A percentile compares a stretch with the other conserved stretches of the same genome.
These are phyloP conservation scores for Kodamaea fungicola DNA, from an alignment of 1,139 yeast genomes.

Conservation along the genomic window DNA sequence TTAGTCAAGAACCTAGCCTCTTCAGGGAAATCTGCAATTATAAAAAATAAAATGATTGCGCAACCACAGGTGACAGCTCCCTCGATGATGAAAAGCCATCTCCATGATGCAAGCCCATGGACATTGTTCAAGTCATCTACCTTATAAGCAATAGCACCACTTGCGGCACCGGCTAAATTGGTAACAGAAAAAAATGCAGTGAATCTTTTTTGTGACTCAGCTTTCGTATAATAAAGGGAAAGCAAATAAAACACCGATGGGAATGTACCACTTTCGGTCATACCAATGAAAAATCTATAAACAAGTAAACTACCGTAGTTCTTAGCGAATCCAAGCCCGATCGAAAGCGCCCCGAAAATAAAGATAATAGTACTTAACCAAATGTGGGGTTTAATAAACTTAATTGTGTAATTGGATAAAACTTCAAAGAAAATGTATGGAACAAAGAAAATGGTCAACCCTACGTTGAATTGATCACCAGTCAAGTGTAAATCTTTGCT, in stretches of 20 bases:
- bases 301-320: slow-evolving; percentile 57
- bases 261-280: slow-evolving; percentile 67
- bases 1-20: slow-evolving; percentile 49
- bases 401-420: slow-evolving; percentile 60
- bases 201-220: slow-evolving; percentile 67
- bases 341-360: slow-evolving; percentile 59
- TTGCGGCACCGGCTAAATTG: slow-evolving; percentile 40
- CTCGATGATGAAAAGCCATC: slow-evolving; percentile 72
- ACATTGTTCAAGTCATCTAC: slow-evolving; percentile 37
- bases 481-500: slow-evolving; percentile 45
- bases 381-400: slow-evolving; percentile 58
- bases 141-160: slow-evolving; percentile 42
- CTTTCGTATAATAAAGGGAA: slow-evolving; percentile 52
- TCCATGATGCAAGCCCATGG: slow-evolving; percentile 54
- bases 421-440: slow-evolving; percentile 70
- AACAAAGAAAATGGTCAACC: slow-evolving; percentile 66
- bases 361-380: slow-evolving; percentile 59
- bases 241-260: slow-evolving; percentile 71
- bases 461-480: slow-evolving; percentile 60
- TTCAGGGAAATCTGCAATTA: slow-evolving; percentile 62
- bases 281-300: slow-evolving; percentile 62
- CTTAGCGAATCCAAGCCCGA: slow-evolving; percentile 63
- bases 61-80: slow-evolving; percentile 66
- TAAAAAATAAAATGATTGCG: slow-evolving; percentile 55
- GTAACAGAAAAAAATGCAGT: slow-evolving; percentile 58